phyloP scores from a whole-genome alignment of 805 yeast genomes.

The Ogataea nakhonphanomensis region DNA sequence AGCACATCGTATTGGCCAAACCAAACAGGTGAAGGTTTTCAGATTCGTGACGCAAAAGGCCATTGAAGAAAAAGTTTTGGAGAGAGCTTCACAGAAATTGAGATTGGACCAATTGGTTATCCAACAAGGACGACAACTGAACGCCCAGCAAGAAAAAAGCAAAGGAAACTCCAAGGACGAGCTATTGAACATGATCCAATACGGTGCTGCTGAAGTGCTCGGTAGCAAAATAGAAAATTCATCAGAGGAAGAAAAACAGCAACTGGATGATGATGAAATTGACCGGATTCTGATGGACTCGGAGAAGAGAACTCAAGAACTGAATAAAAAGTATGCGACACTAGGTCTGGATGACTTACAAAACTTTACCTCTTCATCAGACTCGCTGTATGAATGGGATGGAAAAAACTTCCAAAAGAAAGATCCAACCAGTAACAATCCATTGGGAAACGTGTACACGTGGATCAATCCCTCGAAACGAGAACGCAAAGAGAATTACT shows the following conservation, averaged over 20 bases:
- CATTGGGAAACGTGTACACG: conserved; percentile 41
- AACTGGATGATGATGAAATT: conserved; percentile 51
- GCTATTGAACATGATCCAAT: conserved; percentile 76
- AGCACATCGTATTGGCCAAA: conserved; percentile 86
- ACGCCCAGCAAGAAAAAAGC: conserved; percentile 26
- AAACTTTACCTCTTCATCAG: conserved; percentile 53
- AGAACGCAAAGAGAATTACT: conserved; percentile 80
- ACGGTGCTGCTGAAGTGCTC: conserved; percentile 71
- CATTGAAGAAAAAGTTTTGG: conserved; percentile 77
- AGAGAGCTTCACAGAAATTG: conserved; percentile 76
- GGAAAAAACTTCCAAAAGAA: conserved; percentile 78
- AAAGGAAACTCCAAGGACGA: conserved; percentile 62
- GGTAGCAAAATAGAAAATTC: conserved; percentile 24
- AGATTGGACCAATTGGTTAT: conserved; percentile 78
- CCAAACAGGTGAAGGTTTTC: conserved; percentile 76
- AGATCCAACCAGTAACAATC: conserved; percentile 35
- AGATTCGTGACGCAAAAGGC: conserved; percentile 79
- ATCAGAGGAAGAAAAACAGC: conserved; percentile 32
- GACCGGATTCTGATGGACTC: conserved; percentile 59
- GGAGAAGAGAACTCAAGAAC: conserved; percentile 58
- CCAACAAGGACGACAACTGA: conserved; percentile 55
- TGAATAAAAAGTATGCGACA: conserved; percentile 60
- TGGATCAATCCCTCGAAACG: conserved; percentile 88
- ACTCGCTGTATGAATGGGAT: conserved; percentile 82
- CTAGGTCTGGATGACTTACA: conserved; percentile 76